Percentiles rank a stretch among this genome's conserved stretches.
Evolutionary conservation across 805 yeast species (phyloP).

Genomic region (Zygoascus biomembranicola): DNA sequence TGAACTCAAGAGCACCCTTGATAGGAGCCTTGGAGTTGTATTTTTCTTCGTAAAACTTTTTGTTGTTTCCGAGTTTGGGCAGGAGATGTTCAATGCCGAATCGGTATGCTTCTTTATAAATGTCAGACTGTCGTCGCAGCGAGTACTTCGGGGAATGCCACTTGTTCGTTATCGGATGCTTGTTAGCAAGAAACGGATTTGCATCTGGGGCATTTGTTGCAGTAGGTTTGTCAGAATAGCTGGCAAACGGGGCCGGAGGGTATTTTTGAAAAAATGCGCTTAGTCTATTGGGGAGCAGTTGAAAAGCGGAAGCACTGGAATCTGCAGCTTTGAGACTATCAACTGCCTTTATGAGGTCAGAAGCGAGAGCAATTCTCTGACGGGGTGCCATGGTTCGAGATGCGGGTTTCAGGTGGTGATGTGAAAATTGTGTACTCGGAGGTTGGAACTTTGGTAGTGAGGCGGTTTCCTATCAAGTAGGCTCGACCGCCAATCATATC

Average conservation of each 20-base stretch:
- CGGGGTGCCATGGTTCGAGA: slow-evolving; percentile 1
- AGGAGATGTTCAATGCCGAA: slow-evolving; percentile 73
- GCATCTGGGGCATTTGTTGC: slow-evolving; percentile 58
- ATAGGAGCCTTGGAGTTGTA: slow-evolving; percentile 59
- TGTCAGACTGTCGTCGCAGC: slow-evolving; percentile 70
- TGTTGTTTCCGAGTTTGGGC: slow-evolving; percentile 53
- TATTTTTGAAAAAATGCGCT: slow-evolving; percentile 69
- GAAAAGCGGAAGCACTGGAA: slow-evolving; percentile 30
- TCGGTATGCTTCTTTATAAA: slow-evolving; percentile 72
- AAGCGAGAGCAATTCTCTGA: neutral
- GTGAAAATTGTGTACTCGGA: neutral
- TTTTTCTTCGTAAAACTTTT: slow-evolving; percentile 73
- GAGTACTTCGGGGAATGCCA: slow-evolving; percentile 75
- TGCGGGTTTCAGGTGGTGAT: neutral
- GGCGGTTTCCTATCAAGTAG: no score
- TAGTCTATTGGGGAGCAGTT: slow-evolving; percentile 58
- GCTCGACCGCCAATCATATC: no score
- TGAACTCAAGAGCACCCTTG: slow-evolving; percentile 70
- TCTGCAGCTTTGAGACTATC: slow-evolving; percentile 5
- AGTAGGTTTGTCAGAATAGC: slow-evolving; percentile 58
- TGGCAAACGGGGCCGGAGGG: slow-evolving; percentile 75
- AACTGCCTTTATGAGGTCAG: neutral
- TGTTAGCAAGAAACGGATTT: slow-evolving; percentile 83
- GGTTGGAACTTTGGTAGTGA: neutral
- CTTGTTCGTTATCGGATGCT: slow-evolving; percentile 70